A percentile compares a stretch with the other conserved stretches of the same genome.
Conservation (phyloP, 139 green algal species). For the Trebouxia sp. region DNA sequence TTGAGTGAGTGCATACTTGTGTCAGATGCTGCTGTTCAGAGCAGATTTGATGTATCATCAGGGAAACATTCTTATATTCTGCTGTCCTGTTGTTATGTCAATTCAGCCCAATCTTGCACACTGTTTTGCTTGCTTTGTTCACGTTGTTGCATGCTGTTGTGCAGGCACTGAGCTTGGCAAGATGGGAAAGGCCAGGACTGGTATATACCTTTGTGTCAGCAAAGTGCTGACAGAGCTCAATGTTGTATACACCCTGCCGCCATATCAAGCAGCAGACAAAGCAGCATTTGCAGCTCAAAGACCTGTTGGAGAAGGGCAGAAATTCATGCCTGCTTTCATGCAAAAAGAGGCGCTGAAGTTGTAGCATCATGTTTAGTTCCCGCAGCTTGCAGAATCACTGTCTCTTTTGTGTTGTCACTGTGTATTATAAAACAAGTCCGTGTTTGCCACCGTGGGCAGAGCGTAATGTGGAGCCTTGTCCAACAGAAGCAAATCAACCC, state of each 20-base stretch:
- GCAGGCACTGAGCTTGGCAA: slow-evolving; percentile 38
- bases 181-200: slow-evolving; percentile 29
- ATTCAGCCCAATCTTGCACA: no score
- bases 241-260: slow-evolving; percentile 35
- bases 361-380: no score
- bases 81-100: no score
- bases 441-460: no score
- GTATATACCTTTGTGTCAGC: slow-evolving; percentile 31
- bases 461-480: no score
- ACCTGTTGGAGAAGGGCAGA: slow-evolving; percentile 26
- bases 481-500: no score
- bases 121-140: neutral
- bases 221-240: neutral
- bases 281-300: neutral
- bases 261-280: slow-evolving; percentile 26
- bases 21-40: no score
- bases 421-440: no score
- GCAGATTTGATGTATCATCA: no score
- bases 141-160: neutral
- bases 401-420: no score
- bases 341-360: slow-evolving; percentile 18
- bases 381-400: neutral
- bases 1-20: no score
- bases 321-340: slow-evolving; percentile 39
- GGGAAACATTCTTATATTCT: no score